Conservation (phyloP, 352 stramenopile species). For the Pythium oligandrum region DNA sequence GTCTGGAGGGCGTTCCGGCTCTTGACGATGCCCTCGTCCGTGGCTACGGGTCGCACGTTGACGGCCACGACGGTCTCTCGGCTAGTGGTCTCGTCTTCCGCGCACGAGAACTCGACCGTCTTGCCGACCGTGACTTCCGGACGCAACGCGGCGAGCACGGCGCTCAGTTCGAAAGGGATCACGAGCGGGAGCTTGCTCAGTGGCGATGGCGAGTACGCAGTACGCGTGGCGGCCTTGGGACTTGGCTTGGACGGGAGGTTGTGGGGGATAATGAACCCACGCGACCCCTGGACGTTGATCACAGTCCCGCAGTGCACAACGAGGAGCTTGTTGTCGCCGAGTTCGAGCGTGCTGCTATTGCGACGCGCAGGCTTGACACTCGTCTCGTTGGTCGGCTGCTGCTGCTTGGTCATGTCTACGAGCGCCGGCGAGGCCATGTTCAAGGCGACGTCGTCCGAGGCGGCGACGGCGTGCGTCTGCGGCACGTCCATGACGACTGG, state of each 20-base stretch:
- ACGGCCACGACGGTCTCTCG: constrained; percentile 28
- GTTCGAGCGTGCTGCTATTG: constrained; percentile 26
- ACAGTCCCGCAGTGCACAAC: constrained; percentile 73
- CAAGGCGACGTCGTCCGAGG: constrained; percentile 23
- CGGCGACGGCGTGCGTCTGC: constrained; percentile 20
- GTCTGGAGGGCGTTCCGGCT: constrained; percentile 63
- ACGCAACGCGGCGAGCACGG: constrained; percentile 30
- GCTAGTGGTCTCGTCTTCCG: constrained; percentile 24
- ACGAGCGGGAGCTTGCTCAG: constrained; percentile 55
- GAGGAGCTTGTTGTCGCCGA: constrained; percentile 51
- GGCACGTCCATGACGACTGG: constrained; percentile 26
- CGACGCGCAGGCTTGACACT: constrained; percentile 10
- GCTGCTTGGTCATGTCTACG: constrained; percentile 7
- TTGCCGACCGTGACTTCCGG: constrained; percentile 57
- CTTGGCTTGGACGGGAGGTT: constrained; percentile 27
- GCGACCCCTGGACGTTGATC: constrained; percentile 71
- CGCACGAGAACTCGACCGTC: constrained; percentile 66
- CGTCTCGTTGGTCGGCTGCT: constrained; percentile 2
- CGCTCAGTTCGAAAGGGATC: constrained; percentile 61
- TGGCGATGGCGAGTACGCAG: background rate
- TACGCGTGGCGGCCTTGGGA: constrained; percentile 1
- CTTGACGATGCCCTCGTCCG: constrained; percentile 59
- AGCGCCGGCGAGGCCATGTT: constrained; percentile 42
- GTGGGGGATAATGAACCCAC: constrained; percentile 76
- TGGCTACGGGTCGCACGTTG: constrained; percentile 57